These are phyloP conservation scores for Zymoseptoria passerinii DNA, from an alignment of 2,329 filamentous ascomycete genomes.

Conservation along the genomic window DNA sequence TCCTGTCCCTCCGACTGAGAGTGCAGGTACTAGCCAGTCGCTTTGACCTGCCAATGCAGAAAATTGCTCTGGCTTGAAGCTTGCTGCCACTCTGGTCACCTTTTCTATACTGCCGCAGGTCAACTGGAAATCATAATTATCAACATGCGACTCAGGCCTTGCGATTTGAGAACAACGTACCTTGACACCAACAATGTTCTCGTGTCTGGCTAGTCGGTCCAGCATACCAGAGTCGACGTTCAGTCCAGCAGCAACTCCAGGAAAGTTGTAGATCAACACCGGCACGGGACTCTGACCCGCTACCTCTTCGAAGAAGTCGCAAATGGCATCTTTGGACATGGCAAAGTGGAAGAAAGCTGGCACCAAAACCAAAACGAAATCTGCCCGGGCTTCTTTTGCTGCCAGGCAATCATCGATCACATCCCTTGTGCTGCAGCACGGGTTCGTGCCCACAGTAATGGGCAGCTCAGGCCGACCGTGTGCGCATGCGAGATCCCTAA, in stretches of 20 bases:
- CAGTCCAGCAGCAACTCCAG: slow-evolving; percentile 36
- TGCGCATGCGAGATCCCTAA: slow-evolving; percentile 32
- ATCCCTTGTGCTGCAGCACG: slow-evolving; percentile 34
- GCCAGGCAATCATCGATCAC: slow-evolving; percentile 34
- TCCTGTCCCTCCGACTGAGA: slow-evolving; percentile 51
- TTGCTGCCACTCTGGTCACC: slow-evolving; percentile 33
- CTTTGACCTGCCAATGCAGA: slow-evolving; percentile 36
- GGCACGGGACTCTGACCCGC: slow-evolving; percentile 35
- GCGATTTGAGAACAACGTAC: neutral
- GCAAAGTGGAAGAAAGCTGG: slow-evolving; percentile 36
- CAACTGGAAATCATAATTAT: slow-evolving; percentile 14
- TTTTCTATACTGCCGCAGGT: slow-evolving; percentile 36
- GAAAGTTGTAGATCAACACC: slow-evolving; percentile 43
- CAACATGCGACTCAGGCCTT: neutral
- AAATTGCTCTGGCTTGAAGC: slow-evolving; percentile 32
- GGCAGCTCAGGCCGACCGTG: slow-evolving; percentile 30
- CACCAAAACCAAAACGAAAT: slow-evolving; percentile 33
- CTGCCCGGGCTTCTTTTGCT: slow-evolving; percentile 32
- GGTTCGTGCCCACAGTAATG: slow-evolving; percentile 33
- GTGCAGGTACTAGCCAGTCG: slow-evolving; percentile 46
- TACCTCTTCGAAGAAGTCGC: slow-evolving; percentile 31
- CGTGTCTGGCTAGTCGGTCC: slow-evolving; percentile 29
- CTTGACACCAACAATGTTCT: slow-evolving; percentile 33
- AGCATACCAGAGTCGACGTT: slow-evolving; percentile 38
- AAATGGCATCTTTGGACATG: slow-evolving; percentile 31